Conservation (phyloP, 257 asterid genomes). For the Penstemon barbatus region DNA sequence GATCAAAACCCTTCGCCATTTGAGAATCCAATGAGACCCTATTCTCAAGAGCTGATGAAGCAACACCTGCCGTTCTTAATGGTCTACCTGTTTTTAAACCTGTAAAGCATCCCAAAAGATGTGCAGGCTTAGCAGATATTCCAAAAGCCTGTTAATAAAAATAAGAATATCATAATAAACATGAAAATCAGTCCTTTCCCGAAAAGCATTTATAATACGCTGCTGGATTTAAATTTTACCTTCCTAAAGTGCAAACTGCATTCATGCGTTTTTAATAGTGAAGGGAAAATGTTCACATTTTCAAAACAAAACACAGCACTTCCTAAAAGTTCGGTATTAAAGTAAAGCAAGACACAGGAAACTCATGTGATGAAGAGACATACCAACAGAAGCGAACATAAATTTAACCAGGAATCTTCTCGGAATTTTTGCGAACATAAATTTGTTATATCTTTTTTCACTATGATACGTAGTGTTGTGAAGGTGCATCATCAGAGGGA, state of each 20-base stretch:
- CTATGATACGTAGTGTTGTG: too few relatives aligned
- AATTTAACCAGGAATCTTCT: conserved; percentile 1
- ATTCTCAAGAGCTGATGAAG: conserved; percentile 60
- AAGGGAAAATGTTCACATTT: not conserved
- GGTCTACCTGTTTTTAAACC: conserved; percentile 62
- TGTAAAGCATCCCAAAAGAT: conserved; percentile 33
- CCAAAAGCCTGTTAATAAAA: not conserved
- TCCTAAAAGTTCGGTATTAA: not conserved
- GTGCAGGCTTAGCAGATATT: conserved; percentile 15
- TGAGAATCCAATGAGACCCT: conserved; percentile 54
- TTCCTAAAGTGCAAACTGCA: conserved; percentile 14
- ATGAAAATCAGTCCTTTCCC: not conserved
- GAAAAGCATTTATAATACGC: conserved; percentile 2
- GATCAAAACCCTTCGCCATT: conserved; percentile 53
- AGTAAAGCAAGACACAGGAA: conserved; percentile 7
- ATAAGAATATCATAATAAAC: conserved; percentile 5
- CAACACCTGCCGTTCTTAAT: conserved; percentile 44
- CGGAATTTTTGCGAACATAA: not conserved
- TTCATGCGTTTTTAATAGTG: conserved; percentile 8
- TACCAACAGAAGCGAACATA: conserved; percentile 16
- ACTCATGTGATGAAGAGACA: conserved; percentile 16
- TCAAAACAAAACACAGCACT: not conserved
- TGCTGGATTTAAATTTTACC: conserved; percentile 16
- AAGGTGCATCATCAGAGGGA: not conserved
- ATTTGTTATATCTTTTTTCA: too few relatives aligned